These are phyloP conservation scores for Suillus spraguei DNA, from an alignment of 768 basidiomycete genomes.

Conservation along the genomic window DNA sequence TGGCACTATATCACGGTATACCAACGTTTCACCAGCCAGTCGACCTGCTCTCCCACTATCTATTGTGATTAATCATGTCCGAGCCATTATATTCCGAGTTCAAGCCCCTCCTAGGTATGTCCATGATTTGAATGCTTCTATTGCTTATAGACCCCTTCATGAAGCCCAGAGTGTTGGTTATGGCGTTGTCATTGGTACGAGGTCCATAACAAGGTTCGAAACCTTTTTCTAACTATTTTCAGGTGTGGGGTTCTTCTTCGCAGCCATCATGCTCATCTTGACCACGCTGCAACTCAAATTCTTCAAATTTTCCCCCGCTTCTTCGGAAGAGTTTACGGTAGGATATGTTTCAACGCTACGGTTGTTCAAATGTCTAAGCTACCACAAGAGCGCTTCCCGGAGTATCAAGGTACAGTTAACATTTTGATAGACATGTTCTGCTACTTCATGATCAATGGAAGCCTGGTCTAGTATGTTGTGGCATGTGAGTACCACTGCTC, in stretches of 20 bases:
- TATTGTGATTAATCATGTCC: constrained; percentile 19
- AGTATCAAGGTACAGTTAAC: constrained; percentile 42
- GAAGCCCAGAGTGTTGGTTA: constrained; percentile 49
- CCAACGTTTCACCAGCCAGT: not conserved
- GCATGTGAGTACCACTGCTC: constrained; percentile 37
- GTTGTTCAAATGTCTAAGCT: constrained; percentile 4
- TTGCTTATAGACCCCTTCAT: not conserved
- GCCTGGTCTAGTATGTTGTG: constrained; percentile 53
- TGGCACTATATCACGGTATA: not conserved
- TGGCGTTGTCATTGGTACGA: constrained; percentile 49
- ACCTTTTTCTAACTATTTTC: not conserved
- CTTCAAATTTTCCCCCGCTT: constrained; percentile 45
- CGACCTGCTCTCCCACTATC: not conserved
- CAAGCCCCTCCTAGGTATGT: constrained; percentile 42
- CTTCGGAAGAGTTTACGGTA: constrained; percentile 53
- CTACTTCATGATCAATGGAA: constrained; percentile 17
- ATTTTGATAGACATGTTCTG: not conserved
- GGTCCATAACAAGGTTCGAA: not conserved
- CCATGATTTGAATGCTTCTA: not conserved
- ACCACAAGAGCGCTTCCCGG: constrained; percentile 43
- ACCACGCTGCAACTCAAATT: constrained; percentile 50
- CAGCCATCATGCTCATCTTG: constrained; percentile 46
- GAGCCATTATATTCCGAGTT: constrained; percentile 35
- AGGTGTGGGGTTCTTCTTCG: constrained; percentile 56
- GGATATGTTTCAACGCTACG: constrained; percentile 5